Base-by-base conservation (phyloP, 2,329 filamentous ascomycete species). In the Colletotrichum sp. region DNA sequence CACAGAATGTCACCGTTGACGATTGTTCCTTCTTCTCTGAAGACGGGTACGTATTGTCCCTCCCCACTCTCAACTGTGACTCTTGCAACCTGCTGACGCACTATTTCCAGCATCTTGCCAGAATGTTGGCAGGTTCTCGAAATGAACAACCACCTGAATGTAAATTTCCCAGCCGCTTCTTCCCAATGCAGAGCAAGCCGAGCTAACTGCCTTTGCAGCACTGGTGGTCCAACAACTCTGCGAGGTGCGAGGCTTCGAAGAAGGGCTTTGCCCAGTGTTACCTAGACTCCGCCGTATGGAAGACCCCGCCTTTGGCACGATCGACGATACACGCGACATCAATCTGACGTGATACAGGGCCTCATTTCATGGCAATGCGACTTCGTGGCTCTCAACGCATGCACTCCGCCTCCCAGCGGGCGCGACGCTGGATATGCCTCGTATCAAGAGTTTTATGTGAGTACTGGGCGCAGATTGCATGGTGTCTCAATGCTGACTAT, bases 291-390 rank as follows among this genome's bases (percentile, higher is more conserved):
- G 66, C 71, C 22, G 66, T 70, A 73, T 34, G 65, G 5, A 25
- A 28, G 6, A 52, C 44, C 44, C 11, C 7, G 19, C 30, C 16
- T 19, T 8, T 16, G 12, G 13, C 8, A 19, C 32, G 16, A 44
- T 36, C 30, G 22, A 22, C 19, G 25, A 32, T 6, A 25, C 36
- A 0, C 1, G 0, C 44, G 44, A 22, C 6, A 11, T 52, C 44
- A 52, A 25, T 32, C 66, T 70, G 57, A 69, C 19, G 7, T n/a
- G 13, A 64, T 6, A 36, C 9, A 64, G 71, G 71, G 71, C 3
- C 30, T 59, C 16, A 73, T 73, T 19, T 70, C 71, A 55, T 73
- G 66, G 71, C 34, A 27, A 11, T 73, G 71, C 39, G 65, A 73
- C 39, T 73, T 73, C 22, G 57, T 73, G 3, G 13, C 66, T 15